These are phyloP conservation scores for Dipteronia dyeriana DNA, from an alignment of 345 rosid species.

Conservation along the genomic window DNA sequence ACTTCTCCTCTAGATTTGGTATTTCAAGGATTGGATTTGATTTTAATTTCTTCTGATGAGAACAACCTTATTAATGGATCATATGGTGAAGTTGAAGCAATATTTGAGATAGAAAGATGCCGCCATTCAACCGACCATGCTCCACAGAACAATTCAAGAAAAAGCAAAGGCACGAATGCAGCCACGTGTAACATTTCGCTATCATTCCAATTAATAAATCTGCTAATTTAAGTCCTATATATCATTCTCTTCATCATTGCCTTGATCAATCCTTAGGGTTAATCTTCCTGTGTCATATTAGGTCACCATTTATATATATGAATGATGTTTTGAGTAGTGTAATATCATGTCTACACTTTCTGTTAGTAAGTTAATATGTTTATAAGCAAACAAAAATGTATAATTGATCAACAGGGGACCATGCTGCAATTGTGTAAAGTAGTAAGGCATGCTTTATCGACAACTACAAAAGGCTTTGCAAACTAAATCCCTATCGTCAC, in stretches of 20 bases:
- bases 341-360: neutral
- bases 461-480: conserved; percentile 43
- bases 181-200: conserved; percentile 42
- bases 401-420: conserved; percentile 30
- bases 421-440: conserved; percentile 33
- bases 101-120: conserved; percentile 42
- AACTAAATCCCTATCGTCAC: conserved; percentile 41
- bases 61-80: too few relatives aligned
- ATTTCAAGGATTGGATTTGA: neutral
- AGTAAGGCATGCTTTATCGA: conserved; percentile 50
- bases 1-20: conserved; percentile 1
- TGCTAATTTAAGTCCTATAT: conserved; percentile 24
- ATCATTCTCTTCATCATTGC: conserved; percentile 22
- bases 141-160: conserved; percentile 38
- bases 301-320: neutral
- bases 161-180: conserved; percentile 46
- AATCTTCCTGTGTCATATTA: neutral
- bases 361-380: neutral
- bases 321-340: neutral
- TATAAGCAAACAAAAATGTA: conserved; percentile 6
- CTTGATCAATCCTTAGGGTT: conserved; percentile 18
- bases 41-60: conserved; percentile 3
- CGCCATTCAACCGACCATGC: conserved; percentile 54
- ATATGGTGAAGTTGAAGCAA: conserved; percentile 24
- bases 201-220: conserved; percentile 27